Conservation (phyloP, 306 rosid species). For the Inga leiocalycina region DNA sequence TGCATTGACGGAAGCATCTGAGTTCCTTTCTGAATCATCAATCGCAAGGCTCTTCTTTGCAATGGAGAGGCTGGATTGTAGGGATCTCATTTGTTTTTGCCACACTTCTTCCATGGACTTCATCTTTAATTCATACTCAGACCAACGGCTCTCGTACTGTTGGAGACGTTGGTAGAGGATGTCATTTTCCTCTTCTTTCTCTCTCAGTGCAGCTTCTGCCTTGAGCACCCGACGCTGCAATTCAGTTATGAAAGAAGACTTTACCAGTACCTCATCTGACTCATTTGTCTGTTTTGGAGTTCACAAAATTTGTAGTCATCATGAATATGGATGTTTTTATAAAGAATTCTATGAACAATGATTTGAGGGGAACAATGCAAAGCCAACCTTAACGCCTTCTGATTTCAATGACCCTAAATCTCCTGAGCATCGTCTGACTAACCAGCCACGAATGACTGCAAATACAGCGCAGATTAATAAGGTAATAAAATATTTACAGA, state of each 20-base stretch:
- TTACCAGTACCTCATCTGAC: slow-evolving; percentile 88
- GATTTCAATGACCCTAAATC: slow-evolving; percentile 67
- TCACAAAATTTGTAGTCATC: slow-evolving; percentile 29
- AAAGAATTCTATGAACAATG: slow-evolving; percentile 17
- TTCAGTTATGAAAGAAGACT: slow-evolving; percentile 91
- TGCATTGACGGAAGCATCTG: slow-evolving; percentile 90
- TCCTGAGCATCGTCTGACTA: slow-evolving; percentile 89
- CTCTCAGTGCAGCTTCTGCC: slow-evolving; percentile 93
- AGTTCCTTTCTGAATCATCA: slow-evolving; percentile 89
- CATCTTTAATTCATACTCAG: slow-evolving; percentile 95
- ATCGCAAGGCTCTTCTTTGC: slow-evolving; percentile 96
- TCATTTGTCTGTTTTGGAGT: slow-evolving; percentile 58
- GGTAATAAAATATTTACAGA: slow-evolving; percentile 13
- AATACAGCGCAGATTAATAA: slow-evolving; percentile 25
- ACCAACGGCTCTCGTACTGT: slow-evolving; percentile 96
- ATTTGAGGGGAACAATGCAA: background rate
- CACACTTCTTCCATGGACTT: slow-evolving; percentile 99
- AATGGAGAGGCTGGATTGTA: slow-evolving; percentile 96
- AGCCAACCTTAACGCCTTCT: slow-evolving; percentile 59
- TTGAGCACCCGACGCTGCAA: slow-evolving; percentile 91
- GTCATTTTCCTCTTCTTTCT: slow-evolving; percentile 98
- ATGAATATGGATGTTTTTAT: background rate
- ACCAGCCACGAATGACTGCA: slow-evolving; percentile 92
- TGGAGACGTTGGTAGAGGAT: slow-evolving; percentile 95
- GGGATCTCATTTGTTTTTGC: slow-evolving; percentile 99